Percentiles rank a stretch among this genome's conserved stretches.
Evolutionary conservation across 2,329 filamentous ascomycete species (phyloP).

Genomic region (Mollisiaceae sp.): DNA sequence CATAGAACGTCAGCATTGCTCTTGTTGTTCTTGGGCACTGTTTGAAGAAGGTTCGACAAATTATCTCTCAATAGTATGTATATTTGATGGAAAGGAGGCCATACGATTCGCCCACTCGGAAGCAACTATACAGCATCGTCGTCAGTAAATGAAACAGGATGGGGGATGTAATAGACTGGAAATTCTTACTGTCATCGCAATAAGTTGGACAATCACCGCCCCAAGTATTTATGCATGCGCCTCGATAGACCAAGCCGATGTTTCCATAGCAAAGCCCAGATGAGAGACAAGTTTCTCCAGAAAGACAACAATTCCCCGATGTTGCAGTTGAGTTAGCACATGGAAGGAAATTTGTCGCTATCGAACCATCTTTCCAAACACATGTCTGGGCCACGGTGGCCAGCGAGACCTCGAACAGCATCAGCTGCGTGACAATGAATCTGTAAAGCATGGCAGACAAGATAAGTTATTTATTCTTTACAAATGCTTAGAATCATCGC

Average conservation of each 20-base stretch:
- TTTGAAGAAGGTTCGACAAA: neutral
- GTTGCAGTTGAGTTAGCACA: slow-evolving; percentile 19
- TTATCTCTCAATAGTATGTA: too few relatives aligned
- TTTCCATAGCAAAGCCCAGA: slow-evolving; percentile 18
- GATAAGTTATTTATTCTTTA: neutral
- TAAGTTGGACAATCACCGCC: slow-evolving; percentile 21
- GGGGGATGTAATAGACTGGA: neutral
- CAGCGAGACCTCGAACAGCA: slow-evolving; percentile 12
- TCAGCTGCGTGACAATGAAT: slow-evolving; percentile 1
- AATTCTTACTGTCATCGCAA: slow-evolving; percentile 21
- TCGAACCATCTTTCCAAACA: slow-evolving; percentile 19
- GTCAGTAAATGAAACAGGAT: neutral
- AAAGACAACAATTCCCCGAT: slow-evolving; percentile 21
- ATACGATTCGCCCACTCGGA: slow-evolving; percentile 19
- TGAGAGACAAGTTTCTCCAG: slow-evolving; percentile 17
- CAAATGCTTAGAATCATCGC: neutral
- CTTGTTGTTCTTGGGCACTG: neutral
- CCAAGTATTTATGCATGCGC: slow-evolving; percentile 22
- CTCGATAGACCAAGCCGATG: slow-evolving; percentile 17
- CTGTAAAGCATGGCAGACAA: neutral
- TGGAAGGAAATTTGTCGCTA: slow-evolving; percentile 18
- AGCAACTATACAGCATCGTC: neutral
- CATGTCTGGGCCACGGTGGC: slow-evolving; percentile 17
- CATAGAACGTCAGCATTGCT: slow-evolving; percentile 2
- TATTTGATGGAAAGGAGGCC: neutral